Percentiles rank a stretch among this genome's conserved stretches.
Conservation (phyloP, 1,284 basidiomycete species). For the Pseudozyma sp. region DNA sequence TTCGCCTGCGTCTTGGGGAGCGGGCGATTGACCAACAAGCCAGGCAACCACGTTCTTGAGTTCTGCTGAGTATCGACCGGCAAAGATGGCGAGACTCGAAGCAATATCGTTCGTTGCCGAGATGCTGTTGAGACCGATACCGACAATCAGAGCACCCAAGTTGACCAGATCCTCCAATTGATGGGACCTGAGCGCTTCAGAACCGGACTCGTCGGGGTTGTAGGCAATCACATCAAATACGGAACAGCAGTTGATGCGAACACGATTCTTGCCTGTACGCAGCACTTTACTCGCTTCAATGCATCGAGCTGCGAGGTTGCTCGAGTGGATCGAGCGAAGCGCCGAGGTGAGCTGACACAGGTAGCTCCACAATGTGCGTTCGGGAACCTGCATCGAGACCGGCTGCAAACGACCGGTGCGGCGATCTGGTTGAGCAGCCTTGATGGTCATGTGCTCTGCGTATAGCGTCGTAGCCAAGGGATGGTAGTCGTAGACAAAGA, state of each 20-base stretch:
- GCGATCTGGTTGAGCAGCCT: constrained; percentile 69
- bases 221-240: constrained; percentile 66
- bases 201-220: constrained; percentile 42
- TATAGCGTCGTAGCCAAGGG: constrained; percentile 85
- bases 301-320: constrained; percentile 83
- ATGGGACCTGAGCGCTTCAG: constrained; percentile 46
- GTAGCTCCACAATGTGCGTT: constrained; percentile 93
- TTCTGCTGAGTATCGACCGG: constrained; percentile 81
- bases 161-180: constrained; percentile 87
- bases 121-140: constrained; percentile 79
- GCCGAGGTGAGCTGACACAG: constrained; percentile 89
- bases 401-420: constrained; percentile 64
- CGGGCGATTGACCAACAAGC: constrained; percentile 73
- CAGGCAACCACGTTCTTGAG: constrained; percentile 83
- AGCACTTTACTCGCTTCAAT: constrained; percentile 90
- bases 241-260: constrained; percentile 61
- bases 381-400: constrained; percentile 73
- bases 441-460: constrained; percentile 74
- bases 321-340: constrained; percentile 85
- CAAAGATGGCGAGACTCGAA: constrained; percentile 82
- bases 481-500: constrained; percentile 92
- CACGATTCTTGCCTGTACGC: constrained; percentile 86
- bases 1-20: constrained; percentile 16
- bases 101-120: constrained; percentile 76
- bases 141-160: constrained; percentile 86